Base-by-base conservation (phyloP, 2,329 filamentous ascomycete genomes). In the Beauveria sp. region DNA sequence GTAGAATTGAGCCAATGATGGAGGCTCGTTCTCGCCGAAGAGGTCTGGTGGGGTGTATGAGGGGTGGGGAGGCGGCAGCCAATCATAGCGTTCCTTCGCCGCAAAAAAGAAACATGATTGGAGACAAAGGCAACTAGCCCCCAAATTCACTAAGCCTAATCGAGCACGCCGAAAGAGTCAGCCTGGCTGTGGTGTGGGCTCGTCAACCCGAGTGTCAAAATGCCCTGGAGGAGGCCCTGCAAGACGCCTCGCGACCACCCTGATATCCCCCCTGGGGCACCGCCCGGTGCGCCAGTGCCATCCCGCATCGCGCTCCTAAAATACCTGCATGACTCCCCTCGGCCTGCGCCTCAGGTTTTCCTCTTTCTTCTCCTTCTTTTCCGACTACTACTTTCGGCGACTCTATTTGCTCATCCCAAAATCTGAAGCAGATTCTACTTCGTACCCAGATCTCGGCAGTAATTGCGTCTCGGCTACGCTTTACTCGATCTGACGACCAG, bases 121-220 rank as follows among this genome's bases (percentile, higher is more conserved):
- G 75, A 16, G 40, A 5, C 2, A 1, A 5, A n/a, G 50, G 49
- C 51, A 62, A 61, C 62, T 62, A 60, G 30, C 14, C 12, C 5
- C 9, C 22, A 40, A 22, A 14, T 3, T 55, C 71, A 69, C 75
- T 74, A 75, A 64, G 43, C 75, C 75, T 63, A 60, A 68, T 74
- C 67, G 68, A 75, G 74, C 75, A 77, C 75, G 75, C 75, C 75
- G 75, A 77, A 76, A 69, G 74, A 75, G 72, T 75, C 73, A 73
- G 71, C 54, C 53, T 60, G 34, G 34, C 45, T 40, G 18, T 42
- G 34, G 16, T 16, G 56, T 58, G 45, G 56, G 38, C 47, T 59
- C 16, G 12, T 34, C 30, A 40, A 22, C 16, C 24, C 34, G 34
- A 16, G 16, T 16, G 14, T 14, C 34, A 38, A 38, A 38, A 38